Conservation (phyloP, 1,284 basidiomycete genomes). For the Agaricales sp. region DNA sequence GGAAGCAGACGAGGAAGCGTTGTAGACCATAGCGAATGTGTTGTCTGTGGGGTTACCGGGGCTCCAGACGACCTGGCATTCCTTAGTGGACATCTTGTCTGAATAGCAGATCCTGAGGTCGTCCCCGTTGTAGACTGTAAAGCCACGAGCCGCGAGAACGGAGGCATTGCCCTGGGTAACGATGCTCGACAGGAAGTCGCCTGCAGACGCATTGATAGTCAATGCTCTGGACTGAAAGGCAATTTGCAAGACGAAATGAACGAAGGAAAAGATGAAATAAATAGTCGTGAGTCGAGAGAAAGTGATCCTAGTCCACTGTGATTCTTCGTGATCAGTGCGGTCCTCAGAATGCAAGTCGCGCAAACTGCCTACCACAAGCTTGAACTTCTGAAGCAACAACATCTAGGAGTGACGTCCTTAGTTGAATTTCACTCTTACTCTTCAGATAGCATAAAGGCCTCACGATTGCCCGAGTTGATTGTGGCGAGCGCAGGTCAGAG, state of each 20-base stretch:
- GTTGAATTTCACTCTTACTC: no score
- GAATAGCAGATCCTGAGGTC: slow-evolving; percentile 47
- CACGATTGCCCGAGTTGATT: no score
- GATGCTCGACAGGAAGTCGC: slow-evolving; percentile 39
- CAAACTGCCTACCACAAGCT: not conserved
- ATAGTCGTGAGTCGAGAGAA: slow-evolving; percentile 53
- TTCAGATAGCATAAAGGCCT: no score
- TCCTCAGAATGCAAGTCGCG: no score
- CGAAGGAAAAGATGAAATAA: slow-evolving; percentile 57
- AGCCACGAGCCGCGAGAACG: slow-evolving; percentile 43
- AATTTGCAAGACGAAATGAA: slow-evolving; percentile 60
- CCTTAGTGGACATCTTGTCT: not conserved
- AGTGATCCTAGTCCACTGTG: slow-evolving; percentile 60
- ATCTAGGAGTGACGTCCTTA: no score
- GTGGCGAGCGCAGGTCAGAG: no score
- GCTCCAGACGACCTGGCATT: not conserved
- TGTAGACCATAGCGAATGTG: not conserved
- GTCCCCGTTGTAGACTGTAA: slow-evolving; percentile 22
- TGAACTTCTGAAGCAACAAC: not conserved
- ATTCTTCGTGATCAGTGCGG: slow-evolving; percentile 5
- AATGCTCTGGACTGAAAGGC: slow-evolving; percentile 59
- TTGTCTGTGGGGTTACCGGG: not conserved
- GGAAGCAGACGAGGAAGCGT: slow-evolving; percentile 9
- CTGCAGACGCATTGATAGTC: slow-evolving; percentile 50
- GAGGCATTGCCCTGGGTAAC: slow-evolving; percentile 38